Evolutionary conservation across 2,329 filamentous ascomycete species (phyloP), one percentile per base, ranked within the genome.

Genomic region (Cladophialophora carrionii): DNA sequence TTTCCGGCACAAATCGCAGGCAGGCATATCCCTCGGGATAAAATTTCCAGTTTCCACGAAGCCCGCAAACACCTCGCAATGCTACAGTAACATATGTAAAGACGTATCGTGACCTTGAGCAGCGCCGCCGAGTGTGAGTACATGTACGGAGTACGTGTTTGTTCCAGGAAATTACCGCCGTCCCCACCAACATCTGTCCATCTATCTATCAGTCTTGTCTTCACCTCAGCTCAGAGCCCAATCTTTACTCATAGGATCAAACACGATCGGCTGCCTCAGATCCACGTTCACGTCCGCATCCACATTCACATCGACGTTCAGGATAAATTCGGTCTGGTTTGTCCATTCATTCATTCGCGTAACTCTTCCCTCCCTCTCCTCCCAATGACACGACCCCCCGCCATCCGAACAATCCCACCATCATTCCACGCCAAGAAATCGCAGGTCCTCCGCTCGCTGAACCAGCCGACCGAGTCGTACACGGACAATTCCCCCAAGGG

Each of bases 401-500:
- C 29, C n/a, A 20, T 26, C 31, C 43, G 10, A 10, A 5, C 46
- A 22, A 68, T 78, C 34, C 73, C 76, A 3, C 63, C 70, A 8
- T 68, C 67, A 26, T 91, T 90, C 73, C 57, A 77, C 48, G 74
- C 77, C 53, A 90, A 87, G 74, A 98, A 97, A 78, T 75, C 78
- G 58, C 87, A 84, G 65, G 96, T 96, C 69, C 79, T 97, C 14
- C 78, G 83, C 49, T 85, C 88, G 70, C 87, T 97, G 2, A 80
- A 86, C 8, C 82, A 87, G 3, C 89, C 92, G 1, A 85, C 86
- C 51, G 83, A 81, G 3, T 84, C 90, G 65, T 96, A 96, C 77
- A 85, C 86, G 48, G 94, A 97, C 77, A 84, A 89, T 7, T 96
- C 91, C 1, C 93, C 94, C 2, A 97, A 97, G 79, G 94, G 93